Evolutionary conservation across 768 basidiomycete genomes (phyloP).

Genomic region (Leccinellum rugosiceps): DNA sequence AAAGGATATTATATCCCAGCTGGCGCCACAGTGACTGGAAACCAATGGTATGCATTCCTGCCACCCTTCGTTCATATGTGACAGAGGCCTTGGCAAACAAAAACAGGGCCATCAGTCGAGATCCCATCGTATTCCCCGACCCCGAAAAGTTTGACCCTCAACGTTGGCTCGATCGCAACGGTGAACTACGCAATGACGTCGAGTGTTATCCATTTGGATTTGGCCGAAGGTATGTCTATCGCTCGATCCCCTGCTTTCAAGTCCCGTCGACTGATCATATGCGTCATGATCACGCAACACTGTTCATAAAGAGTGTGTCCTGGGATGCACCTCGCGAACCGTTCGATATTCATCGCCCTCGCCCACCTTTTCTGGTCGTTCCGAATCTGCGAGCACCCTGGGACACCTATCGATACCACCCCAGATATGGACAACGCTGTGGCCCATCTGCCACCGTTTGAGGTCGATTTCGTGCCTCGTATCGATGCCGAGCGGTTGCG

Average conservation of each 20-base stretch:
- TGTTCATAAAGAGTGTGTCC: constrained; percentile 49
- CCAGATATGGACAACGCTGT: constrained; percentile 55
- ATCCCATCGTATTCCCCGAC: constrained; percentile 53
- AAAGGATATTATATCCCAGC: constrained; percentile 23
- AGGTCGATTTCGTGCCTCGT: constrained; percentile 51
- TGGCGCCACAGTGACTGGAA: constrained; percentile 19
- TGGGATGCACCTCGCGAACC: constrained; percentile 50
- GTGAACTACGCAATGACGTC: constrained; percentile 44
- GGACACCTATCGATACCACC: constrained; percentile 49
- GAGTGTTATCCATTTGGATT: constrained; percentile 52
- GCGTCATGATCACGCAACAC: too few species aligned
- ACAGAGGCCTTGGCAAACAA: not conserved
- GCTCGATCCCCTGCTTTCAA: not conserved
- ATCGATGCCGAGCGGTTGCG: constrained; percentile 13
- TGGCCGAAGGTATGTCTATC: constrained; percentile 35
- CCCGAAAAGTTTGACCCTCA: constrained; percentile 57
- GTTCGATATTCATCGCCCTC: constrained; percentile 57
- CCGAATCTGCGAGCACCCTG: constrained; percentile 43
- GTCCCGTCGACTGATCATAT: too few species aligned
- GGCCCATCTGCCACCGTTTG: constrained; percentile 54
- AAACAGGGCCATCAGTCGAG: constrained; percentile 50
- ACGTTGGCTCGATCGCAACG: constrained; percentile 48
- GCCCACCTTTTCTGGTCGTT: constrained; percentile 64
- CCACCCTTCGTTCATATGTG: not conserved
- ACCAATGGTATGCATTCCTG: constrained; percentile 15